A percentile compares a stretch with the other conserved stretches of the same genome.
Conservation (phyloP, 495 filamentous ascomycete species). For the Aspergillus egyptiacus region DNA sequence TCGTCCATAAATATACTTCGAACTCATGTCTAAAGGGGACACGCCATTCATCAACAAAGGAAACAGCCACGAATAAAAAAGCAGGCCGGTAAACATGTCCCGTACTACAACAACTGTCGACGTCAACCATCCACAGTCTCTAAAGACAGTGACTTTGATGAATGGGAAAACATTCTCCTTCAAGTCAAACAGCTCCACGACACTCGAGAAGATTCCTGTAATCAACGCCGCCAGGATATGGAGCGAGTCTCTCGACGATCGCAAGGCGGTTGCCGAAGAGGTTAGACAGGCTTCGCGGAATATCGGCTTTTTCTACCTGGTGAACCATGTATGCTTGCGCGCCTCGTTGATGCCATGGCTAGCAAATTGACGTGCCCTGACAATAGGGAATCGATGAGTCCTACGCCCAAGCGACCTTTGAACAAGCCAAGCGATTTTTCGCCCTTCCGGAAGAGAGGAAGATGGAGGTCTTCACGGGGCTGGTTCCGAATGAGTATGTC, state of each 20-base stretch:
- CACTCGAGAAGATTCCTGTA: neutral
- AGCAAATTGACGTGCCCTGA: neutral
- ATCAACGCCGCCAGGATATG: neutral
- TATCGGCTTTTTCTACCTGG: neutral
- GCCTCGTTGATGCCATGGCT: too few relatives aligned
- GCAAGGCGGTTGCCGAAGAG: neutral
- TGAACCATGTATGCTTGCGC: neutral
- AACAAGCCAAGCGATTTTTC: neutral
- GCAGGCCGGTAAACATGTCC: too few relatives aligned
- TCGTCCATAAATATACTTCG: too few relatives aligned
- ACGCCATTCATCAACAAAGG: too few relatives aligned
- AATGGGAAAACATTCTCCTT: neutral
- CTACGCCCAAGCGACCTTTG: neutral
- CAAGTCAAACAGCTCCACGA: neutral
- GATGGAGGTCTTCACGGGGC: neutral
- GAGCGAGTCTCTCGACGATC: neutral
- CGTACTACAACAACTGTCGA: neutral
- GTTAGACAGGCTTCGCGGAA: neutral
- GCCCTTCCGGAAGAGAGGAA: neutral
- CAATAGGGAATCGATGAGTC: neutral
- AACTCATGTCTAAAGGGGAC: too few relatives aligned
- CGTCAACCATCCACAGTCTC: neutral
- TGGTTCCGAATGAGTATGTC: neutral
- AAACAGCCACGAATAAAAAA: too few relatives aligned
- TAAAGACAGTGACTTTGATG: neutral